Evolutionary conservation across 352 stramenopile genomes (phyloP), one percentile per base, ranked within the genome.

Genomic region (Aphanomyces stellatus): DNA sequence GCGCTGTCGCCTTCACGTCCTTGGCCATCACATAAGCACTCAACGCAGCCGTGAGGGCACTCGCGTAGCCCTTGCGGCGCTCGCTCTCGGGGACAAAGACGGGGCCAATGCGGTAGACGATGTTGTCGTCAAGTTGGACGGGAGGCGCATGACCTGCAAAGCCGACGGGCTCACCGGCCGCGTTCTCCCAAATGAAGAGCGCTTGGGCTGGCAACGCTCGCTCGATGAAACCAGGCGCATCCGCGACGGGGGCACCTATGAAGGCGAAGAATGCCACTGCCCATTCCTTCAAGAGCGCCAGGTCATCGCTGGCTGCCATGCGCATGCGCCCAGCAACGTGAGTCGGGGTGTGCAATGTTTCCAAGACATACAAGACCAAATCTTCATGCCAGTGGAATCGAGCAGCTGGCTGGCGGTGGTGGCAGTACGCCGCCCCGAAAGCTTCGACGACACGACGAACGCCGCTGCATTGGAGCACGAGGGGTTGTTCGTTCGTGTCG

Each of bases 151-250:
- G 7, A 17, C 60, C 42, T 8, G 2, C 60, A 43, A 67, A 67
- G 25, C 41, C 60, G 7, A 60, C 60, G 4, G 28, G 40, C 15
- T 13, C 31, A 7, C 60, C 60, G 41, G 40, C 49, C 10, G 41
- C 60, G 37, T n/a, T 19, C 11, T 41, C n/a, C 60, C 42, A 67
- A 4, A 67, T 6, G 35, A 59, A 67, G 22, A 67, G 40, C 34
- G 60, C 22, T 17, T 55, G 31, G 19, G 40, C 40, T n/a, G 27
- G 3, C 2, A 67, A 19, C 24, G 40, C 42, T 13, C 31, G n/a
- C 2, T 25, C 37, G 11, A 67, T 41, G 15, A 67, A 59, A n/a
- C 4, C 4, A 1, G 46, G 2, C 4, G 40, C 25, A 1, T 49
- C 46, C 8, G 4, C 28, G 22, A 15, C n/a, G 25, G 40, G n/a